Conservation (phyloP, 805 yeast species). For the Teunomyces pallodes region DNA sequence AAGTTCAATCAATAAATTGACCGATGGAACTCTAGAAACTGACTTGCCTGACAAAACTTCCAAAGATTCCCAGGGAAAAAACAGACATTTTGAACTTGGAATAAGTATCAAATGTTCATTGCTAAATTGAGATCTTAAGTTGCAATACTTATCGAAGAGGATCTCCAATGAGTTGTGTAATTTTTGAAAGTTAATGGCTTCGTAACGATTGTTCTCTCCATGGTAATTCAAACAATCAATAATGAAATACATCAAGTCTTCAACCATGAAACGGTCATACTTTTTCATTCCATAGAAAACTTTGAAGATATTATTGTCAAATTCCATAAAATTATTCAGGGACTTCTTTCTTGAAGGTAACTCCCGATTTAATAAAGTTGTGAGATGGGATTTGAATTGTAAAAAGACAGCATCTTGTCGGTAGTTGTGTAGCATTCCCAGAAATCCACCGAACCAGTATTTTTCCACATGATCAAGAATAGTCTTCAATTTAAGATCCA, state of each 20-base stretch:
- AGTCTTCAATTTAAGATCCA: conserved; percentile 55
- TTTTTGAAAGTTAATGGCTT: conserved; percentile 59
- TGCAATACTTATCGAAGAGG: conserved; percentile 30
- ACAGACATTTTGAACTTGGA: conserved; percentile 62
- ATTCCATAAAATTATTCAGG: conserved; percentile 5
- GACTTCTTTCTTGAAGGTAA: conserved; percentile 12
- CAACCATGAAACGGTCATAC: conserved; percentile 37
- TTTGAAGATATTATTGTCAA: conserved; percentile 18
- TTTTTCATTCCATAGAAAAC: conserved; percentile 17
- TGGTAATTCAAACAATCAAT: conserved; percentile 59
- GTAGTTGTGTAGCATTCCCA: conserved; percentile 52
- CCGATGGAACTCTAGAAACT: conserved; percentile 74
- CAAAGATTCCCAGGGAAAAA: conserved; percentile 89
- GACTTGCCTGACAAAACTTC: conserved; percentile 53
- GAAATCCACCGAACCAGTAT: conserved; percentile 77
- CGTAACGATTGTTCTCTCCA: conserved; percentile 65
- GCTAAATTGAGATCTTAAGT: conserved; percentile 6
- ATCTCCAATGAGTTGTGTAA: conserved; percentile 52
- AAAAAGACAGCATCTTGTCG: conserved; percentile 15
- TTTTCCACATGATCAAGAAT: conserved; percentile 59
- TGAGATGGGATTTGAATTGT: conserved; percentile 19
- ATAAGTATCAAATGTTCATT: conserved; percentile 64
- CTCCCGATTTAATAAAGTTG: conserved; percentile 10
- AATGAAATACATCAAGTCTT: conserved; percentile 62
- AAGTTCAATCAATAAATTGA: conserved; percentile 37